Percentiles rank a stretch among this genome's conserved stretches.
Evolutionary conservation across 2,329 filamentous ascomycete genomes (phyloP).

Genomic region (Colletotrichum cereale): DNA sequence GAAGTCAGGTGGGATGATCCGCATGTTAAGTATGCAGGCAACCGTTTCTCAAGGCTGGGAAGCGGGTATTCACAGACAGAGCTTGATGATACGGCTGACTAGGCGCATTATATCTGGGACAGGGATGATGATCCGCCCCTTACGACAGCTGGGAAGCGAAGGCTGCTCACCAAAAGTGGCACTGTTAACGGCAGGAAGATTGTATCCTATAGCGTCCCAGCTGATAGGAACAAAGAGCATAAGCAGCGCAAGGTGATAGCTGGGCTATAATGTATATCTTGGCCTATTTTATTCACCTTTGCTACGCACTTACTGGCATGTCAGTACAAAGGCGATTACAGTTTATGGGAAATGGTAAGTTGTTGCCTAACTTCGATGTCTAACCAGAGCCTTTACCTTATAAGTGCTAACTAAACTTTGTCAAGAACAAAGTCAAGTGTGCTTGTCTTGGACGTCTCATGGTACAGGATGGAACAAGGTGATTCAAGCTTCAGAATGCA

Average conservation of each 20-base stretch:
- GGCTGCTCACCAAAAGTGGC: conserved; percentile 45
- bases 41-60: conserved; percentile 55
- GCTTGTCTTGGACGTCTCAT: background rate
- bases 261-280: background rate
- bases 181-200: conserved; percentile 39
- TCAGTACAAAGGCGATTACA: background rate
- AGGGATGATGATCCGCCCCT: conserved; percentile 50
- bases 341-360: too few species aligned
- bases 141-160: conserved; percentile 42
- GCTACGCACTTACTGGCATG: background rate
- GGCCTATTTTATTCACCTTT: background rate
- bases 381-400: background rate
- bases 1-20: conserved; percentile 61
- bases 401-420: background rate
- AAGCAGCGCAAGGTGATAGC: conserved; percentile 1
- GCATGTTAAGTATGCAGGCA: conserved; percentile 54
- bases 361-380: too few species aligned
- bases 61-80: conserved; percentile 59
- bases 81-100: conserved; percentile 53
- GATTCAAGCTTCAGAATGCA: background rate
- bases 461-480: background rate
- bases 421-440: background rate
- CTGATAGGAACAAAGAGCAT: background rate
- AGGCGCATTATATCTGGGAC: conserved; percentile 54
- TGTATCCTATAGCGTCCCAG: conserved; percentile 41